Conservation (phyloP, 805 yeast species). For the Wickerhamiella siamensis region DNA sequence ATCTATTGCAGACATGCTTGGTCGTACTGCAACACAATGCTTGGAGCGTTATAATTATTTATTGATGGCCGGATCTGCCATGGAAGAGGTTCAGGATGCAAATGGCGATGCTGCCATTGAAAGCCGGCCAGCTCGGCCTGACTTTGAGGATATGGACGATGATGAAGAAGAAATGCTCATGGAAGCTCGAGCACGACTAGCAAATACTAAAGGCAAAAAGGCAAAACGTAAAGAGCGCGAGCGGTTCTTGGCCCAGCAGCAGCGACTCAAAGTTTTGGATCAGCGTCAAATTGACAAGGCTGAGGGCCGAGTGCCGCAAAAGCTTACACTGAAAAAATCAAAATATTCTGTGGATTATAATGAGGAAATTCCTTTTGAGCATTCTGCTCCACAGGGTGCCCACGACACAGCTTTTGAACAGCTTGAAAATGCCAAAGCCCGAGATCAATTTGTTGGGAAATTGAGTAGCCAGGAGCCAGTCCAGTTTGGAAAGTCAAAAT, state of each 20-base stretch:
- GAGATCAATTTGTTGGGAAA: background rate
- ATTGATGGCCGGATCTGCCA: constrained; percentile 35
- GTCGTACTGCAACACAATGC: constrained; percentile 77
- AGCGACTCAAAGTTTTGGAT: constrained; percentile 60
- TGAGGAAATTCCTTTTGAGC: constrained; percentile 70
- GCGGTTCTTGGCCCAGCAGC: constrained; percentile 63
- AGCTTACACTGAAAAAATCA: constrained; percentile 29
- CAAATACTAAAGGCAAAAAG: constrained; percentile 88
- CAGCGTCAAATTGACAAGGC: constrained; percentile 36
- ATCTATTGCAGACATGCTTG: constrained; percentile 65
- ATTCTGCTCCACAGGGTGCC: constrained; percentile 48
- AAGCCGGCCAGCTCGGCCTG: constrained; percentile 68
- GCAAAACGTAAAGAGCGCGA: constrained; percentile 85
- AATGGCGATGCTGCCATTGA: constrained; percentile 27
- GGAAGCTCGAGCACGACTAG: constrained; percentile 86
- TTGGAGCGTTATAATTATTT: constrained; percentile 70
- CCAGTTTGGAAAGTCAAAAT: background rate
- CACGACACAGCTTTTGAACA: constrained; percentile 57
- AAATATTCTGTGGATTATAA: constrained; percentile 64
- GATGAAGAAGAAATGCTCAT: constrained; percentile 84
- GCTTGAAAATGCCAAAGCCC: constrained; percentile 17
- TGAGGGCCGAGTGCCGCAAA: constrained; percentile 31
- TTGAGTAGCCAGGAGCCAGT: background rate
- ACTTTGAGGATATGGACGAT: constrained; percentile 63
- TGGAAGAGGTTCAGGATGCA: constrained; percentile 16